Conservation (phyloP, 768 basidiomycete genomes). For the Rhizopogon vulgaris region DNA sequence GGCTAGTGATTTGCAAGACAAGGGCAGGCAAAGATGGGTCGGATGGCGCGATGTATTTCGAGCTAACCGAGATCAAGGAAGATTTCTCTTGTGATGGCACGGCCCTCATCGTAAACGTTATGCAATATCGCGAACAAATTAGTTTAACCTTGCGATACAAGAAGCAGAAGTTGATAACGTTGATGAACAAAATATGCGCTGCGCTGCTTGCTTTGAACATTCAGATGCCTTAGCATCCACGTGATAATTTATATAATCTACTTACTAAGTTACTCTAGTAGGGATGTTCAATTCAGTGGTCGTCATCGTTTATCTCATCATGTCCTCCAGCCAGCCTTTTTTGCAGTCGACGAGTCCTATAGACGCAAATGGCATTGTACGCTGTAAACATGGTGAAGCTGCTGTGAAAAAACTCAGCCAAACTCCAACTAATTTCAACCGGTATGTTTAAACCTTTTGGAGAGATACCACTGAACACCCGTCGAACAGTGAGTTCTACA, state of each 20-base stretch:
- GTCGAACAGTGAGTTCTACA: constrained; percentile 29
- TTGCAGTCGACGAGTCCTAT: constrained; percentile 19
- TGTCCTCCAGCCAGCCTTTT: constrained; percentile 7
- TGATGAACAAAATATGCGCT: no score
- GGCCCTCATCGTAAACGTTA: neutral
- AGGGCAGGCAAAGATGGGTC: constrained; percentile 51
- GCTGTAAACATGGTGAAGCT: constrained; percentile 28
- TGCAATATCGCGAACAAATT: neutral
- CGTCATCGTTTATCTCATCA: neutral
- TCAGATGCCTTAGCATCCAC: constrained; percentile 8
- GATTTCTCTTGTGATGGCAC: neutral
- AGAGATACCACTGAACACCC: neutral
- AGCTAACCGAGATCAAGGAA: constrained; percentile 35
- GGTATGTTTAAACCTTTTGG: constrained; percentile 24
- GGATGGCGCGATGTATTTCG: constrained; percentile 42
- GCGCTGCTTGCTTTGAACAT: no score
- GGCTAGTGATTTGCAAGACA: constrained; percentile 57
- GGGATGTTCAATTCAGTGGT: neutral
- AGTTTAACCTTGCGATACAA: no score
- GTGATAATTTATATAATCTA: constrained; percentile 10
- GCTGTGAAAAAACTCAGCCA: constrained; percentile 23
- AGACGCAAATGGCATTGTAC: constrained; percentile 24
- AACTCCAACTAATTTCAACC: constrained; percentile 24
- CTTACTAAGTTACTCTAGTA: no score
- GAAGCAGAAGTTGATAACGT: neutral